Base-by-base conservation (phyloP, 257 asterid genomes). In the Ilex asprella region DNA sequence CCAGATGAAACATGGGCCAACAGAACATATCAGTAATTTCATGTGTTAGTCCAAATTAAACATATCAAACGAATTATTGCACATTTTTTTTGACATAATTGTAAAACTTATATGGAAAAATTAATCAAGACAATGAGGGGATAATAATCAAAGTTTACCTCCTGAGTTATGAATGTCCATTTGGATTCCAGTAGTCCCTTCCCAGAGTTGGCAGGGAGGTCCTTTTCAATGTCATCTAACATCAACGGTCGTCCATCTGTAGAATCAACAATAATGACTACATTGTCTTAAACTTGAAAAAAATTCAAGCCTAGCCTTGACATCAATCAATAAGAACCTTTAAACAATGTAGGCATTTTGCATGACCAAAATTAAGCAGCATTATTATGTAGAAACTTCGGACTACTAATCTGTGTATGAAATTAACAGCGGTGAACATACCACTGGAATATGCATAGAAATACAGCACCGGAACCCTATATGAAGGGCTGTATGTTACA, bases 161-260 rank as follows among this genome's bases (percentile, higher is more conserved):
- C 95, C 68, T 70, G 86, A 57, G 97, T 88, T 29, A 88, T 81
- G 64, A 88, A 91, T 32, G 91, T 84, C 97, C 97, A 86, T 72
- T 80, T 84, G 49, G 89, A 81, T 74, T 66, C 70, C 56, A 57
- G 66, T 58, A 86, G 76, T 62, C 75, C 70, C 39, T 83, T 63
- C 43, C 78, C 81, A 39, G 94, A 72, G 70, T 62, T 71, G 57
- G 67, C 67, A 27, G 90, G 74, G 53, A 92, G 60, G 59, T 83
- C 87, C 66, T 75, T 83, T 74, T 80, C 84, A 62, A 88, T 72
- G 50, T 79, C 91, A 15, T 81, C 86, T 68, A 81, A 61, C 21
- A 63, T 57, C 68, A 86, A 74, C 58, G 87, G 91, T 68, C 86
- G 95, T 70, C 98, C 96, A 72, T 86, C 98, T 91, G 76, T 62